phyloP scores from a whole-genome alignment of 345 rosid genomes.

The Eucalyptus curtisii region DNA sequence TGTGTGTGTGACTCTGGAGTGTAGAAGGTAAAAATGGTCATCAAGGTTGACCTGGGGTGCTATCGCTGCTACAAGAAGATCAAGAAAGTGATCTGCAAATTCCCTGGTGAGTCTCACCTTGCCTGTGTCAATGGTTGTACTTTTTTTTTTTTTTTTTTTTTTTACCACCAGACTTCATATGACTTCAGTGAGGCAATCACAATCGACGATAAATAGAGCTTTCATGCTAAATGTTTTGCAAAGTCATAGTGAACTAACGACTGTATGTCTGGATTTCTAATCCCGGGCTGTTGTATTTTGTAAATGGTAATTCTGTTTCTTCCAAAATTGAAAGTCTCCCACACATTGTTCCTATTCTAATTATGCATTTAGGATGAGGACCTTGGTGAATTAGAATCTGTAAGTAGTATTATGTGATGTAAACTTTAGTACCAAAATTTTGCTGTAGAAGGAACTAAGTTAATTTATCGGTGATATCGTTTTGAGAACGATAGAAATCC shows the following conservation, averaged over 20 bases:
- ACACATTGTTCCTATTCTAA: not conserved
- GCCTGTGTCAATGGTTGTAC: not conserved
- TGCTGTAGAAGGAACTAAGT: not conserved
- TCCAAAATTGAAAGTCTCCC: not conserved
- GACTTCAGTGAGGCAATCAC: not conserved
- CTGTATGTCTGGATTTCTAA: not conserved
- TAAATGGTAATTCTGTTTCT: not conserved
- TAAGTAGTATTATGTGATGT: not conserved
- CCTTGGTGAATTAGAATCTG: not conserved
- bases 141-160: constrained; percentile 29
- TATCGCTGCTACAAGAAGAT: constrained; percentile 24
- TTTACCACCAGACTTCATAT: not conserved
- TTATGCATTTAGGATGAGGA: not conserved
- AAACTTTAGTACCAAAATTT: not conserved
- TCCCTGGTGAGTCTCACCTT: constrained; percentile 16
- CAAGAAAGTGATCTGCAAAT: constrained; percentile 15
- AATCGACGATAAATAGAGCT: not conserved
- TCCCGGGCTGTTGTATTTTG: not conserved
- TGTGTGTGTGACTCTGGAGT: not conserved
- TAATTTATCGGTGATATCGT: not conserved
- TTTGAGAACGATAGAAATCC: not conserved
- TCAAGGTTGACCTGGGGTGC: constrained; percentile 21
- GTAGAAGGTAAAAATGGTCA: constrained; percentile 15
- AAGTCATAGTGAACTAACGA: not conserved
- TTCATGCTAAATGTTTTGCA: not conserved